Conservation (phyloP, 495 filamentous ascomycete genomes). For the Podospora pseudoanserina region DNA sequence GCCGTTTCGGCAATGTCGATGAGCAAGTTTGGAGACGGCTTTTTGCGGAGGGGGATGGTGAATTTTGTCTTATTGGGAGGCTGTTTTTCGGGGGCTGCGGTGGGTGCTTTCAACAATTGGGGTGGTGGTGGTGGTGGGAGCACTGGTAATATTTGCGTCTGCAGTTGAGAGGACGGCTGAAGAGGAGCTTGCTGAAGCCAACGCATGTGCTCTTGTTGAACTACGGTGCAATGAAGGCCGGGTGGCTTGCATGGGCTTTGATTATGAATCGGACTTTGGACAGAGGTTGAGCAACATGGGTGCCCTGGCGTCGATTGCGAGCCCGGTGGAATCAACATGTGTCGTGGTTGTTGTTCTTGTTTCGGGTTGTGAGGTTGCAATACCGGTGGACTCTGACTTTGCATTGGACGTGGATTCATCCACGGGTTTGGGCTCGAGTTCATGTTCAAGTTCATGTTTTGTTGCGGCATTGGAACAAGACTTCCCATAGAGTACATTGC, state of each 20-base stretch:
- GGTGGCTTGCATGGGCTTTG: neutral
- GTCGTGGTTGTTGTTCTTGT: neutral
- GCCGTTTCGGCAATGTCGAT: constrained; percentile 50
- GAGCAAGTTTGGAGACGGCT: constrained; percentile 37
- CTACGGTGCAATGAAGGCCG: neutral
- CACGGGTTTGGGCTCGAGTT: neutral
- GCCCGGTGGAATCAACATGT: neutral
- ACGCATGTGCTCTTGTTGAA: neutral
- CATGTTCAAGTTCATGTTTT: neutral
- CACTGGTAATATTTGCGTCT: neutral
- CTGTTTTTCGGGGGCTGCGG: neutral
- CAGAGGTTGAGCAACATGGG: too few species aligned
- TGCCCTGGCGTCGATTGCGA: neutral
- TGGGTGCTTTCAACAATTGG: constrained; percentile 6
- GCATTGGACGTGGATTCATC: neutral
- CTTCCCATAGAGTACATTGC: constrained; percentile 19
- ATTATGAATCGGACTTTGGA: neutral
- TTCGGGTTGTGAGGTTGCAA: neutral
- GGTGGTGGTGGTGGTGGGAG: neutral
- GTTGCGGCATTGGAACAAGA: constrained; percentile 17
- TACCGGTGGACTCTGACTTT: neutral
- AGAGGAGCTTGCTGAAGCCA: neutral
- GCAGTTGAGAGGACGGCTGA: neutral
- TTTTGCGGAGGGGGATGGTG: constrained; percentile 12
- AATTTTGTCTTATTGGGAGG: neutral